phyloP scores from a whole-genome alignment of 176 grass and related monocot species.

The Puccinellia tenuiflora region DNA sequence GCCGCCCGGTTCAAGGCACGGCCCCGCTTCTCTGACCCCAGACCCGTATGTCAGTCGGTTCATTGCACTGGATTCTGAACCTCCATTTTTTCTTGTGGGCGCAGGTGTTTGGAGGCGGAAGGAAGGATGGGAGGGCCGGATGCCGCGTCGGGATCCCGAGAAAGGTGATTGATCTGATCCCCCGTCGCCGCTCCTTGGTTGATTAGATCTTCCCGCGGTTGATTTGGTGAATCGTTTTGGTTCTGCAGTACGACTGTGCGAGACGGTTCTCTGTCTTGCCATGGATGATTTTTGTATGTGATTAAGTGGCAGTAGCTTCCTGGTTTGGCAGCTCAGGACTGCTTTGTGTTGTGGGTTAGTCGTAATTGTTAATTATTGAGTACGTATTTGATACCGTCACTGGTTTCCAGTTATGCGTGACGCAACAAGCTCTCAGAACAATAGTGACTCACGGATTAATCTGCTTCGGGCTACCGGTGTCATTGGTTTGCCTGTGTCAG shows the following conservation, averaged over 20 bases:
- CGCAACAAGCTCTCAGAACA: background rate
- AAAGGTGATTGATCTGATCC: constrained; percentile 9
- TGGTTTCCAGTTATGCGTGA: background rate
- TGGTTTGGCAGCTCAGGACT: background rate
- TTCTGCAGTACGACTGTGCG: background rate
- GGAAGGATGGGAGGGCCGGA: background rate
- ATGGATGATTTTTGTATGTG: background rate
- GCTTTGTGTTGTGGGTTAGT: background rate
- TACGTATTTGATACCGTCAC: background rate
- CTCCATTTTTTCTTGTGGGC: background rate
- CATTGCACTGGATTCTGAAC: background rate
- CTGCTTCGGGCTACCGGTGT: background rate
- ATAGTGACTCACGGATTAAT: background rate
- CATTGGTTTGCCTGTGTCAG: background rate
- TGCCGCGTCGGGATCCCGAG: constrained; percentile 34
- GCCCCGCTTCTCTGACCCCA: no score
- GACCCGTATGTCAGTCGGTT: background rate
- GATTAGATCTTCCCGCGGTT: background rate
- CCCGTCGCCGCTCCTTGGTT: background rate
- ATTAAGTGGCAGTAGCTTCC: background rate
- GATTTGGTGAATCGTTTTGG: no score
- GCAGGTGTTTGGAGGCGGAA: constrained; percentile 26
- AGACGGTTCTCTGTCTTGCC: background rate
- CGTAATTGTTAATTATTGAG: background rate
- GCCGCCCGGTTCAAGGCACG: constrained; percentile 32